phyloP scores from a whole-genome alignment of 768 basidiomycete species.

The Mycena metata region DNA sequence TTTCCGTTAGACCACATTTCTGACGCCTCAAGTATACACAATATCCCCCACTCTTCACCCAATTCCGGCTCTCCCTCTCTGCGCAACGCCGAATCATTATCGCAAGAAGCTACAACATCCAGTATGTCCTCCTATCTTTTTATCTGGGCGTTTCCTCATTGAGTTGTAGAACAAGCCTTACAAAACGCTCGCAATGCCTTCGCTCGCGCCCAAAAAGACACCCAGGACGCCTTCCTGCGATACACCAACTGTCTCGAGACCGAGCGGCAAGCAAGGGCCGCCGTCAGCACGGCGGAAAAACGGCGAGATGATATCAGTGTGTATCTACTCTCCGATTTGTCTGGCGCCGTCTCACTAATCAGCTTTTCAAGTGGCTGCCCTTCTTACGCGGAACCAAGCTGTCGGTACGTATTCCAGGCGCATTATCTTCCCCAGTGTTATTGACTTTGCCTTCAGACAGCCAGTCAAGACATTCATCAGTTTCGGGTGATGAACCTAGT shows the following conservation, averaged over 20 bases:
- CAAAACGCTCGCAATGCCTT: slow-evolving; percentile 72
- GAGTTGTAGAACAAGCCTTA: slow-evolving; percentile 56
- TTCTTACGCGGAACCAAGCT: slow-evolving; percentile 62
- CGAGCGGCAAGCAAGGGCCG: slow-evolving; percentile 75
- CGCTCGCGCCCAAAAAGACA: slow-evolving; percentile 76
- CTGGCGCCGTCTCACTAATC: slow-evolving; percentile 35
- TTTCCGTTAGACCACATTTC: slow-evolving; percentile 50
- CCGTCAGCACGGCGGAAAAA: slow-evolving; percentile 74
- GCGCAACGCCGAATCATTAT: slow-evolving; percentile 64
- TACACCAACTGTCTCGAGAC: slow-evolving; percentile 79
- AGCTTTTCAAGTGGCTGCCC: slow-evolving; percentile 56
- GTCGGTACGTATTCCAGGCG: slow-evolving; percentile 38
- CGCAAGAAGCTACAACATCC: slow-evolving; percentile 70
- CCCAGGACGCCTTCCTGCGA: slow-evolving; percentile 77
- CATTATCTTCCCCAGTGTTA: slow-evolving; percentile 5
- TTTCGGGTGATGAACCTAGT: slow-evolving; percentile 63
- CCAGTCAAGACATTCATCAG: slow-evolving; percentile 66
- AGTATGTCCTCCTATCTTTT: slow-evolving; percentile 57
- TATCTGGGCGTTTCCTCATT: not conserved
- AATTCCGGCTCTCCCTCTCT: slow-evolving; percentile 66
- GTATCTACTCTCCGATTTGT: slow-evolving; percentile 37
- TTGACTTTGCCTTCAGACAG: slow-evolving; percentile 47
- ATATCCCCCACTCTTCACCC: slow-evolving; percentile 52
- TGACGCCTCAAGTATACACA: slow-evolving; percentile 53
- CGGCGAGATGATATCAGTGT: slow-evolving; percentile 76